These are phyloP conservation scores for Ascochyta lentis DNA, from an alignment of 2,329 filamentous ascomycete genomes.

Conservation along the genomic window DNA sequence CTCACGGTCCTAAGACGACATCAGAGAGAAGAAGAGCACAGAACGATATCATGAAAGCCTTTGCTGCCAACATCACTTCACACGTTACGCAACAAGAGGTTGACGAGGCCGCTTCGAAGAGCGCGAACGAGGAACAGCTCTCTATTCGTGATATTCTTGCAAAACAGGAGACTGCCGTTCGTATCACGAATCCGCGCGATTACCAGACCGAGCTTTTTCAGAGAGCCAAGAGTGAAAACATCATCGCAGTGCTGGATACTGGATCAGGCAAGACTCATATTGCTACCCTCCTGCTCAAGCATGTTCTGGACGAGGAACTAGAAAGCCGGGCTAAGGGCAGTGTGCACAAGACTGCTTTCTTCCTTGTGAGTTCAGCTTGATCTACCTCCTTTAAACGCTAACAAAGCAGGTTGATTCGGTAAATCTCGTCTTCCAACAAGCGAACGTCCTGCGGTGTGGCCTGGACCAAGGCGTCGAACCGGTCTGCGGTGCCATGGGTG, in stretches of 20 bases:
- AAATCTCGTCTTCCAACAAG: constrained; percentile 88
- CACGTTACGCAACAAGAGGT: constrained; percentile 51
- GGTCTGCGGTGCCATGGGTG: constrained; percentile 74
- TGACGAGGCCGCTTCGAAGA: constrained; percentile 41
- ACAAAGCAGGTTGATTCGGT: constrained; percentile 77
- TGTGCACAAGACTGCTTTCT: constrained; percentile 76
- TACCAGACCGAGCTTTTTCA: constrained; percentile 95
- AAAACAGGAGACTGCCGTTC: constrained; percentile 59
- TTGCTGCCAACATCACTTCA: constrained; percentile 53
- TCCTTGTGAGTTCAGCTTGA: constrained; percentile 65
- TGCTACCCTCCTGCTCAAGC: constrained; percentile 80
- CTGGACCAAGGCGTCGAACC: constrained; percentile 76
- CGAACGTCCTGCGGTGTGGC: constrained; percentile 80
- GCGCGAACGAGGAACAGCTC: constrained; percentile 55
- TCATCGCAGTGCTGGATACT: constrained; percentile 93
- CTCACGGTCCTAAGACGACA: constrained; percentile 34
- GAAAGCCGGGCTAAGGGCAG: constrained; percentile 68
- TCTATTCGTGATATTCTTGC: constrained; percentile 62
- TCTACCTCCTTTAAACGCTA: not conserved
- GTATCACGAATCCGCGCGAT: constrained; percentile 80
- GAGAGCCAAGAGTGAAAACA: constrained; percentile 81
- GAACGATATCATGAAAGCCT: constrained; percentile 52
- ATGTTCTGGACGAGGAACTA: constrained; percentile 79
- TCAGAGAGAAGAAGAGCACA: constrained; percentile 51
- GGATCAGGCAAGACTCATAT: constrained; percentile 97